phyloP scores from a whole-genome alignment of 345 rosid genomes.

The Noccaea bulbosa region DNA sequence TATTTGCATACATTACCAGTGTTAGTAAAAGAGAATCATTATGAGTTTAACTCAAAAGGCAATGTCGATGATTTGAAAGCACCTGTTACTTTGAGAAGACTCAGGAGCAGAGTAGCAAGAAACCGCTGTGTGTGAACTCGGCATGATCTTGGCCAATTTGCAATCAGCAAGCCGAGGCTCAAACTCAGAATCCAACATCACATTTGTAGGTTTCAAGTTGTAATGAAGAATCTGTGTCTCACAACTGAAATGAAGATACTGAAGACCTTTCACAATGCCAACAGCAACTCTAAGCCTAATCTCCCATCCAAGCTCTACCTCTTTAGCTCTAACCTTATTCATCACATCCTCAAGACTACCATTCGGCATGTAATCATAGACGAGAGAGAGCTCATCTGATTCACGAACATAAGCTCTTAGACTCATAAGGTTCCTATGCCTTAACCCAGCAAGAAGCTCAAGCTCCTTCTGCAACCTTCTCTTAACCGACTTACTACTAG shows the following conservation, averaged over 20 bases:
- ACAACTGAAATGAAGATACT: conserved; percentile 74
- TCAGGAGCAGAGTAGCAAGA: conserved; percentile 80
- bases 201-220: conserved; percentile 86
- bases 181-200: conserved; percentile 90
- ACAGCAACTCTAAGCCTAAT: conserved; percentile 82
- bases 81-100: conserved; percentile 79
- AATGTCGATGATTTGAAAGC: conserved; percentile 15
- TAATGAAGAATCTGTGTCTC: conserved; percentile 72
- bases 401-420: conserved; percentile 84
- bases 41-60: conserved; percentile 20
- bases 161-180: conserved; percentile 84
- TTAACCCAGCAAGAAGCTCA: conserved; percentile 78
- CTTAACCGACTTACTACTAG: conserved; percentile 66
- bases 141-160: conserved; percentile 72
- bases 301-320: conserved; percentile 82
- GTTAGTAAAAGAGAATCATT: conserved; percentile 27
- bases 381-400: conserved; percentile 67
- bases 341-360: conserved; percentile 90
- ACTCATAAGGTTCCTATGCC: conserved; percentile 87
- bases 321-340: conserved; percentile 66
- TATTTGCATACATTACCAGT: neutral
- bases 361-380: conserved; percentile 77
- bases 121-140: conserved; percentile 50
- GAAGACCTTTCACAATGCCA: conserved; percentile 88
- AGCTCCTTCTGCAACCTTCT: conserved; percentile 79